Conservation (phyloP, 768 basidiomycete species). For the Hirschioporus abietinus region DNA sequence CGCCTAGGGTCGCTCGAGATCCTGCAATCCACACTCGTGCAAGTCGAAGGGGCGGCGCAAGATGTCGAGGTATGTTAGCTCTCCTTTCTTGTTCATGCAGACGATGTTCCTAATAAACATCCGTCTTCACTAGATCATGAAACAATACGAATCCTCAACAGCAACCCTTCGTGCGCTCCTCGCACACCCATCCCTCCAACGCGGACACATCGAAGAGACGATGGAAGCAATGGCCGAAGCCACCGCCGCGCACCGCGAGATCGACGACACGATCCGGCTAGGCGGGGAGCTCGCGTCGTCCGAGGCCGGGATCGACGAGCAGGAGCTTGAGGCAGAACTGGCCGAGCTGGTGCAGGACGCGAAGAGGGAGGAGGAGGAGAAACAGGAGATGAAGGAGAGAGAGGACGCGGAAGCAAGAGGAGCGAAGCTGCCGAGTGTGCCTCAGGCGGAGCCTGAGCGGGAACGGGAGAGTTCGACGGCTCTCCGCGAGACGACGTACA, state of each 20-base stretch:
- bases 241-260: slow-evolving; percentile 74
- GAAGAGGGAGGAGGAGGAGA: slow-evolving; percentile 27
- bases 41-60: slow-evolving; percentile 84
- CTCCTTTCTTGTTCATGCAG: neutral
- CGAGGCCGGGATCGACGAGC: slow-evolving; percentile 41
- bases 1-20: slow-evolving; percentile 69
- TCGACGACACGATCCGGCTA: slow-evolving; percentile 70
- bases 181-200: slow-evolving; percentile 71
- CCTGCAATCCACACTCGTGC: slow-evolving; percentile 68
- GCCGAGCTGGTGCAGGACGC: slow-evolving; percentile 45
- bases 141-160: slow-evolving; percentile 78
- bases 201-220: slow-evolving; percentile 76
- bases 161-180: slow-evolving; percentile 71
- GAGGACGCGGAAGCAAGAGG: slow-evolving; percentile 6
- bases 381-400: slow-evolving; percentile 15
- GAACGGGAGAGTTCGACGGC: neutral
- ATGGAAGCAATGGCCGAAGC: slow-evolving; percentile 85
- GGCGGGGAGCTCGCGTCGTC: slow-evolving; percentile 58
- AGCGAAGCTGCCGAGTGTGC: slow-evolving; percentile 3
- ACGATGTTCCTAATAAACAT: slow-evolving; percentile 3
- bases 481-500: neutral
- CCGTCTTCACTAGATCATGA: slow-evolving; percentile 59
- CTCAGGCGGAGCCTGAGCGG: slow-evolving; percentile 4
- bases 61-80: slow-evolving; percentile 69
- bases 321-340: slow-evolving; percentile 63